Base-by-base conservation (phyloP, 2,329 filamentous ascomycete species). In the Penicillium sp. region DNA sequence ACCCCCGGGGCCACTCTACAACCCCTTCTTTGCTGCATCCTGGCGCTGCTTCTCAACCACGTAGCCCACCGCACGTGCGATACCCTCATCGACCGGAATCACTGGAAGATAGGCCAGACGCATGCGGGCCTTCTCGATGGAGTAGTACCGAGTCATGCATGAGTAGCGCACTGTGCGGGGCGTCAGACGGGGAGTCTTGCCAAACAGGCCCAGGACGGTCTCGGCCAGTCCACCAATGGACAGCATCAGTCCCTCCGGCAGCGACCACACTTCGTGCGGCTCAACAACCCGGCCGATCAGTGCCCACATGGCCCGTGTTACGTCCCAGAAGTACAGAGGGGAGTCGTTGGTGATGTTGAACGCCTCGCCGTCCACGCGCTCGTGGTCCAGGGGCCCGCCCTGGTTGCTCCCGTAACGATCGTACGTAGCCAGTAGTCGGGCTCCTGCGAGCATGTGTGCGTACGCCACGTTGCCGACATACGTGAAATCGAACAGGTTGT, bases 301-400 rank as follows among this genome's bases (percentile, higher is more conserved):
- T 7, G 75, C 77, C 89, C 89, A 97, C 41, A 95, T 79, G 33
- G 84, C 82, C 35, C 88, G 80, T 51, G 87, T 82, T 66, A 95
- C 87, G 70, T 95, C 89, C 83, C 93, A 95, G 71, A 95, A 95
- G 68, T 92, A 92, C 18, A 95, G 78, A 4, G 92, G 92, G 59
- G 83, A 78, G 71, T 90, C 88, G 69, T 97, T 97, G 50, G 89
- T 93, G 64, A 97, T 82, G 73, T 95, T 84, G 75, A 97, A 92
- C 44, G 84, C 84, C 69, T 96, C 85, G 51, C 92, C 93, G 66
- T 91, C 88, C 43, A 91, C 83, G 51, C 79, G 79, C 73, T 89
- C 86, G 71, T 83, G 74, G 70, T 87, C 82, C 32, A 88, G 78
- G n/a, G 83, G 83, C 0, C 78, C 76, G 18, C 81, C 83, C 46